Percentiles rank a stretch among this genome's conserved stretches.
Evolutionary conservation across 192 early-diverging fungal genomes (phyloP).

Genomic region (Coemansia sp.): DNA sequence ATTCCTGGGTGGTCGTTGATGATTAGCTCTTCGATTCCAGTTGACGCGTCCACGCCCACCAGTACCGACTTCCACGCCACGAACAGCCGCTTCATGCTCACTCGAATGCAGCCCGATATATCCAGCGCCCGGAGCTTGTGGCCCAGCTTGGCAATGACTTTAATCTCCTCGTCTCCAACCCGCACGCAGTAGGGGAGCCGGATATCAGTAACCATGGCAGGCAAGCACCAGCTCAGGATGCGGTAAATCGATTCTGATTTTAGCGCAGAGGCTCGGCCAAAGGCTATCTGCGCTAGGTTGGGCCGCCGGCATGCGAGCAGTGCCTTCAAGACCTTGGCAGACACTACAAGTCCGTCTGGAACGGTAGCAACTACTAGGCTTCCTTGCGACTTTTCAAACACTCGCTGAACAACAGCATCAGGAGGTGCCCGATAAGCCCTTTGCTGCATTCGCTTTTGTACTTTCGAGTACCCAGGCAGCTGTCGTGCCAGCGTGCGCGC

Average conservation of each 20-base stretch:
- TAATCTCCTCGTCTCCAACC: conserved; percentile 17
- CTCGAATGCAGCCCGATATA: conserved; percentile 44
- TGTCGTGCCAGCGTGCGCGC: conserved; percentile 12
- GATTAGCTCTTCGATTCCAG: conserved; percentile 32
- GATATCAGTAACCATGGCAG: conserved; percentile 18
- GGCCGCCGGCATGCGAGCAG: conserved; percentile 33
- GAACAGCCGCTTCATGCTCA: conserved; percentile 36
- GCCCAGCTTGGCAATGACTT: conserved; percentile 17
- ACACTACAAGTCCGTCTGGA: conserved; percentile 16
- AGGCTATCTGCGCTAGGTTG: conserved; percentile 10
- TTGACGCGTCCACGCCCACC: conserved; percentile 6
- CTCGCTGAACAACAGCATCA: conserved; percentile 17
- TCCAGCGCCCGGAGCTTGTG: conserved; percentile 41
- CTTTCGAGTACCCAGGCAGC: conserved; percentile 42
- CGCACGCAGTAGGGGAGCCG: conserved; percentile 30
- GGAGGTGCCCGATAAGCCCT: conserved; percentile 8
- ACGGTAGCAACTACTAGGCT: conserved; percentile 14
- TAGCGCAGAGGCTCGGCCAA: conserved; percentile 13
- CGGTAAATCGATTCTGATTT: conserved; percentile 2
- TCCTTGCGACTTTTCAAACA: conserved; percentile 25
- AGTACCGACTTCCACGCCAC: conserved; percentile 34
- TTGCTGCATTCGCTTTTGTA: conserved; percentile 1
- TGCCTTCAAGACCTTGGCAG: conserved; percentile 13
- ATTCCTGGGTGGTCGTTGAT: conserved; percentile 50
- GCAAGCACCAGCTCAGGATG: conserved; percentile 24